A percentile compares a stretch with the other conserved stretches of the same genome.
These are phyloP conservation scores for Detonula confervacea DNA, from an alignment of 352 stramenopile species.

Conservation along the genomic window DNA sequence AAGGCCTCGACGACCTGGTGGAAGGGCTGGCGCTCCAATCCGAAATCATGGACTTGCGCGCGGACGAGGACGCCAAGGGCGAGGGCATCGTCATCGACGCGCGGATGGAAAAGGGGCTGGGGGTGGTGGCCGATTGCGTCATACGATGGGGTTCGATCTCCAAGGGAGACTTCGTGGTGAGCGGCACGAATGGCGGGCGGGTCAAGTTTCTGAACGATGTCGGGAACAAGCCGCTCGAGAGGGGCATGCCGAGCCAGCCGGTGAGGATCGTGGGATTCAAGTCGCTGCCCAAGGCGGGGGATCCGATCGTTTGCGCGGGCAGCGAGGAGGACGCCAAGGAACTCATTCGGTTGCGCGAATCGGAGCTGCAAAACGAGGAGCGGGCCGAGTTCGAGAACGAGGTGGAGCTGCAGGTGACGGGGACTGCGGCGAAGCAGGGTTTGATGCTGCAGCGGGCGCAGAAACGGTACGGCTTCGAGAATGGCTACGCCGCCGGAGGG, in stretches of 20 bases:
- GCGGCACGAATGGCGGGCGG: conserved; percentile 64
- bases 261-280: conserved; percentile 82
- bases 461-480: conserved; percentile 53
- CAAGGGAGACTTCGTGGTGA: conserved; percentile 75
- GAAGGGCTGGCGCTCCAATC: conserved; percentile 77
- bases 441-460: conserved; percentile 56
- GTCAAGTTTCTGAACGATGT: conserved; percentile 83
- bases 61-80: conserved; percentile 56
- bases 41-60: conserved; percentile 83
- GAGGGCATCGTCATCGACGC: conserved; percentile 84
- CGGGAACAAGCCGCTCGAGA: conserved; percentile 65
- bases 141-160: conserved; percentile 77
- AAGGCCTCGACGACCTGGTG: conserved; percentile 84
- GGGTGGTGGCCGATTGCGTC: conserved; percentile 79
- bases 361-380: conserved; percentile 50
- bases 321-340: conserved; percentile 76
- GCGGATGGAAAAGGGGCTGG: conserved; percentile 77
- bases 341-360: conserved; percentile 61
- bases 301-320: conserved; percentile 74
- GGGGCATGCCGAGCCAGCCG: conserved; percentile 70
- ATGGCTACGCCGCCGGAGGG: not conserved
- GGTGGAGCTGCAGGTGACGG: conserved; percentile 50
- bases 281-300: conserved; percentile 73
- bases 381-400: conserved; percentile 45
- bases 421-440: conserved; percentile 57